A percentile compares a stretch with the other conserved stretches of the same genome.
phyloP scores from a whole-genome alignment of 495 filamentous ascomycete species.

The Umbilicaria muhlenbergii region DNA sequence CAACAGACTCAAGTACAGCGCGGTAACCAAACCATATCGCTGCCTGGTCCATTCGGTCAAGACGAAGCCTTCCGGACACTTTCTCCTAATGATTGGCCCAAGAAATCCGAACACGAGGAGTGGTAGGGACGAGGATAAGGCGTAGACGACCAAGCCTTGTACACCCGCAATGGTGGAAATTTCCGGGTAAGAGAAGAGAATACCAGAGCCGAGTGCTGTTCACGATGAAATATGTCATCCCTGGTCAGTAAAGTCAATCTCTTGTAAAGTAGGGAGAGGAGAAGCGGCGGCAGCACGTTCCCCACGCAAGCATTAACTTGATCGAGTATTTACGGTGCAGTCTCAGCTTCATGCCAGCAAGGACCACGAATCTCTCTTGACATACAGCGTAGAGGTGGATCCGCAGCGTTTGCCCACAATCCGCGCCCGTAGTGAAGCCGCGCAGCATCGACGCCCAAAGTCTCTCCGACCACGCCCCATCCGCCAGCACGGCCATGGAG shows the following conservation, averaged over 20 bases:
- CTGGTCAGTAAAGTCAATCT: conserved; percentile 12
- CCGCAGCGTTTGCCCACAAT: conserved; percentile 30
- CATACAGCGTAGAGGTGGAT: conserved; percentile 28
- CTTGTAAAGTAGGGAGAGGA: conserved; percentile 8
- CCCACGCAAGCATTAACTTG: conserved; percentile 94
- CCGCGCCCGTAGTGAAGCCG: conserved; percentile 80
- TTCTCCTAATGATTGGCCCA: conserved; percentile 55
- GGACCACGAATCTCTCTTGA: conserved; percentile 13
- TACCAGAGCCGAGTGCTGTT: conserved; percentile 60
- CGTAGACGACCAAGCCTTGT: conserved; percentile 58
- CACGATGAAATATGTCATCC: conserved; percentile 13
- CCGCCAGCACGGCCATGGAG: neutral
- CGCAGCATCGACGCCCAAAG: conserved; percentile 17
- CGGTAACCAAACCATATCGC: conserved; percentile 47
- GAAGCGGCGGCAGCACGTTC: conserved; percentile 63
- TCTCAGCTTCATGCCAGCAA: conserved; percentile 58
- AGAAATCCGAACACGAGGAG: conserved; percentile 51
- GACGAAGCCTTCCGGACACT: conserved; percentile 63
- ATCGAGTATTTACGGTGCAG: conserved; percentile 83
- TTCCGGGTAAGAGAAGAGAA: conserved; percentile 63
- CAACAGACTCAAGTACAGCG: conserved; percentile 52
- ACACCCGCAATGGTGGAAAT: conserved; percentile 65
- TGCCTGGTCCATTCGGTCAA: conserved; percentile 67
- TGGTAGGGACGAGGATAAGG: conserved; percentile 48
- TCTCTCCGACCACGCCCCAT: conserved; percentile 7